phyloP scores from a whole-genome alignment of 1,284 basidiomycete species.

The Cryptococcus sp. region DNA sequence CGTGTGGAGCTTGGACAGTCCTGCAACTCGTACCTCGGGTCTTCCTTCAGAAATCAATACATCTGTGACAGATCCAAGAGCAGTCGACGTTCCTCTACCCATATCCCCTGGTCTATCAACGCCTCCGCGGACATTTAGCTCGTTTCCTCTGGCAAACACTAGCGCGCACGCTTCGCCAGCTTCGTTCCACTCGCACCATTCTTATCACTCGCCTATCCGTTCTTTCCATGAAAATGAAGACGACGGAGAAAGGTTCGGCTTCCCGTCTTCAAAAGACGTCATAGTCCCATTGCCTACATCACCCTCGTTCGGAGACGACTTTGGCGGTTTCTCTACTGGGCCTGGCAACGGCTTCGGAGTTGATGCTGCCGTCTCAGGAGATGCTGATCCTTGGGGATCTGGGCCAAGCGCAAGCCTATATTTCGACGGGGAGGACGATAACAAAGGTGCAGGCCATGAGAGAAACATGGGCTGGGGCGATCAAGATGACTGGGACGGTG shows the following conservation, averaged over 20 bases:
- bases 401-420: neutral
- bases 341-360: conserved; percentile 1
- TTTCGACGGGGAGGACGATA: neutral
- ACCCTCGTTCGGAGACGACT: conserved; percentile 34
- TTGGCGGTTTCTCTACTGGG: conserved; percentile 34
- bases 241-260: neutral
- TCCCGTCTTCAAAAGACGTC: neutral
- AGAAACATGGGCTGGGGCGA: conserved; percentile 3
- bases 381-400: conserved; percentile 25
- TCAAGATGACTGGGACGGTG: conserved; percentile 1
- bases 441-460: neutral
- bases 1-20: conserved; percentile 8
- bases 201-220: neutral
- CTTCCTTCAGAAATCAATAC: neutral
- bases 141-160: neutral
- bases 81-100: neutral
- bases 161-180: neutral
- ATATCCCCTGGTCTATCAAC: neutral
- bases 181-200: neutral
- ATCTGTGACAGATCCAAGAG: neutral
- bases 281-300: conserved; percentile 22
- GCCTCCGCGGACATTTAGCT: neutral
- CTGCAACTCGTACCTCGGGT: too few relatives aligned
- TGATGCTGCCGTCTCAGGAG: neutral
- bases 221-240: neutral